phyloP scores from a whole-genome alignment of 495 filamentous ascomycete species.

The Neurospora tetraspora region DNA sequence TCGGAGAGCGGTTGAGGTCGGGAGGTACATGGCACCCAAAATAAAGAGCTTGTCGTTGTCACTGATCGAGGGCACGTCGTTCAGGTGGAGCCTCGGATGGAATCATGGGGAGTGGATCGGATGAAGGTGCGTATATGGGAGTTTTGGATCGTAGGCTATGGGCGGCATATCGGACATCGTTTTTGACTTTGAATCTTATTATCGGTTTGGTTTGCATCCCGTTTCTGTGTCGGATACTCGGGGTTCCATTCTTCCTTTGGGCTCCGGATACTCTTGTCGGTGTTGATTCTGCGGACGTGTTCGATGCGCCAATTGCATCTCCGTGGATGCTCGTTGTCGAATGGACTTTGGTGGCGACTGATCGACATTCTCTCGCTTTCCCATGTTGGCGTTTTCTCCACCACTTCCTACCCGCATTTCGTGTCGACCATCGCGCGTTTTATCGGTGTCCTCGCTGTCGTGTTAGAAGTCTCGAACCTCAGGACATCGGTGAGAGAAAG shows the following conservation, averaged over 20 bases:
- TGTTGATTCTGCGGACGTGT: background rate
- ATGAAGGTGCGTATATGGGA: background rate
- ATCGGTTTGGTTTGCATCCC: background rate
- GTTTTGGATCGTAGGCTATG: background rate
- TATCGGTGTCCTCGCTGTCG: background rate
- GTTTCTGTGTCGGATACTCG: background rate
- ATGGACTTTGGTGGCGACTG: background rate
- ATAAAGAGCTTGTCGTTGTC: background rate
- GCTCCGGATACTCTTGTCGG: background rate
- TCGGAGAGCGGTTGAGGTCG: background rate
- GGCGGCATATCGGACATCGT: background rate
- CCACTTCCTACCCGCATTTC: background rate
- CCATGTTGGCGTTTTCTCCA: background rate
- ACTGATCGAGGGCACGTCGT: background rate
- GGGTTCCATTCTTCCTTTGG: background rate
- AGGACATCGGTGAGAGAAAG: background rate
- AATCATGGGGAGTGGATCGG: background rate
- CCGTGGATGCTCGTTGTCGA: background rate
- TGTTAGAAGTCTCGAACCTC: background rate
- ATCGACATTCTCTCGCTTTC: background rate
- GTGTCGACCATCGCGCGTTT: background rate
- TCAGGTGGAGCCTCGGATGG: background rate
- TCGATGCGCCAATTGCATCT: background rate
- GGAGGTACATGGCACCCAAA: background rate
- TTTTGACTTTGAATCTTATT: background rate